Evolutionary conservation across 2,329 filamentous ascomycete species (phyloP).

Genomic region (Fusarium sp.): DNA sequence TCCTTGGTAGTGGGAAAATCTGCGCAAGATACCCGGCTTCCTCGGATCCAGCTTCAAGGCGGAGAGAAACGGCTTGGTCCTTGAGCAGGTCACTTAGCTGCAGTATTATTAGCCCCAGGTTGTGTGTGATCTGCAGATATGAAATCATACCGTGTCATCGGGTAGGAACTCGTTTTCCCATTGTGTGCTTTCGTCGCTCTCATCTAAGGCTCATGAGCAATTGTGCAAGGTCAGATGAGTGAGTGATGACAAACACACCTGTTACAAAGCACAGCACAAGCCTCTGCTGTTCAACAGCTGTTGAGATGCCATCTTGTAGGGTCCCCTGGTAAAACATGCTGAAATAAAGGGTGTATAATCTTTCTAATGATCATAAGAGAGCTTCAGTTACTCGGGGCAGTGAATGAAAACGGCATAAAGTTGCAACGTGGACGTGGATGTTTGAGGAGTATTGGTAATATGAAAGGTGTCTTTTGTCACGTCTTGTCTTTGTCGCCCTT

Average conservation of each 20-base stretch:
- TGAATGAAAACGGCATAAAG: slow-evolving; percentile 5
- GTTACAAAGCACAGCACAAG: slow-evolving; percentile 86
- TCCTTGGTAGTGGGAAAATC: slow-evolving; percentile 80
- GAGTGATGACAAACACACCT: slow-evolving; percentile 58
- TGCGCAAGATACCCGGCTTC: slow-evolving; percentile 84
- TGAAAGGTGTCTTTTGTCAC: slow-evolving; percentile 41
- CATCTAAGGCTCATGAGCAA: slow-evolving; percentile 42
- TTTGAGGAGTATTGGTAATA: slow-evolving; percentile 6
- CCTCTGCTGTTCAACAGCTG: slow-evolving; percentile 78
- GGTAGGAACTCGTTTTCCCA: slow-evolving; percentile 78
- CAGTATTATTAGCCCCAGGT: slow-evolving; percentile 24
- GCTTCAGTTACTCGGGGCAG: not conserved
- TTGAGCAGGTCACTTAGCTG: slow-evolving; percentile 66
- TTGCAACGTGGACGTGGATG: slow-evolving; percentile 4
- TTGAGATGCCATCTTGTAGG: slow-evolving; percentile 80
- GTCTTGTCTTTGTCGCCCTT: slow-evolving; percentile 24
- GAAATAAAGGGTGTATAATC: not conserved
- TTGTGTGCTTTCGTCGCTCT: slow-evolving; percentile 69
- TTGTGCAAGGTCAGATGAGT: not conserved
- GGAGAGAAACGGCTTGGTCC: slow-evolving; percentile 73
- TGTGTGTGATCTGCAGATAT: not conserved
- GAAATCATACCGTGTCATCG: slow-evolving; percentile 60
- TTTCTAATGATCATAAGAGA: not conserved
- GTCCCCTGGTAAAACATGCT: slow-evolving; percentile 83
- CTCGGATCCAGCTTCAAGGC: slow-evolving; percentile 75